Base-by-base conservation (phyloP, 2,329 filamentous ascomycete genomes). In the Triangularia setosa region DNA sequence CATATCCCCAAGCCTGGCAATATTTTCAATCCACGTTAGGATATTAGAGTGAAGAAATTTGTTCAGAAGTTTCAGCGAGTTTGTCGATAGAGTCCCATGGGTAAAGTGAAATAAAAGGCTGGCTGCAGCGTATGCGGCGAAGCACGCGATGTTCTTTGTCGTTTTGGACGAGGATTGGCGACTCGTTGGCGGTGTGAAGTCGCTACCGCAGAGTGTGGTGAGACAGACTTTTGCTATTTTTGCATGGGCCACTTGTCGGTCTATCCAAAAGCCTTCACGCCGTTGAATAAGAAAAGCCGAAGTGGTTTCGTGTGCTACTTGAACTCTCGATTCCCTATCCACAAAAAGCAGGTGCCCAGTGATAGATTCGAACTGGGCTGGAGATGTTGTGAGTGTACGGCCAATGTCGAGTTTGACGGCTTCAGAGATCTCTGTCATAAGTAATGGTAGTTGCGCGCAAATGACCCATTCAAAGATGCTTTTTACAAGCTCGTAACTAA, bases 241-340 rank as follows among this genome's bases (percentile, higher is more conserved):
- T 11, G 69, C 70, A 62, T 79, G 74, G 0, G 71, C 73, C 11
- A 61, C 44, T 11, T 52, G 35, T 58, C 69, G 65, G 5, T 72
- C 57, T 24, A 78, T 69, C 14, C 71, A 64, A 52, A 77, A 75
- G 55, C 77, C 75, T 1, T 74, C 67, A 0, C 71, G 57, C 3
- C 67, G 62, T 6, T 61, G 52, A 33, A 48, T 60, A n/a, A 75
- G 67, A 52, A 75, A 75, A 59, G 72, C 67, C 58, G 73, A 70
- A 4, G 75, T 75, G 16, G 77, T 79, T 60, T 74, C 70, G 65
- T 80, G 78, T 11, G 77, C 66, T 69, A 78, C 73, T 40, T 74
- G 69, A 2, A 78, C 69, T 55, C 64, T 71, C 2, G 65, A 68
- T 14, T 67, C 68, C 24, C 71, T 72, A 63, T 78, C 75, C 12